These are phyloP conservation scores for Blastocystis sp. DNA, from an alignment of 352 stramenopile species.

Conservation along the genomic window DNA sequence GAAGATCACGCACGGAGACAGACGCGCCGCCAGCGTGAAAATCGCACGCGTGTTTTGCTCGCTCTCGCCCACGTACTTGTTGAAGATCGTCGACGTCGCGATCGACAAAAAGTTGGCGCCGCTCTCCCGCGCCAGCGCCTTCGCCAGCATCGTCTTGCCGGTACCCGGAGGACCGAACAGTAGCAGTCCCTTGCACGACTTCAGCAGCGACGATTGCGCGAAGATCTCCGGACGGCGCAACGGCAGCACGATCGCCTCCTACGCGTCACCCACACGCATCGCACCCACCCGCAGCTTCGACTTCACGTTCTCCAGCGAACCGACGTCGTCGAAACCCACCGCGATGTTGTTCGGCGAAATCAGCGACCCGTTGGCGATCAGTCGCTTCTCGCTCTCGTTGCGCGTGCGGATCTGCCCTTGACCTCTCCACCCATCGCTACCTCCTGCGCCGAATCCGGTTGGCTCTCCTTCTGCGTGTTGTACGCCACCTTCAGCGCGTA, in stretches of 20 bases:
- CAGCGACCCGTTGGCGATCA: constrained; percentile 65
- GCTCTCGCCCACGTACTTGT: constrained; percentile 72
- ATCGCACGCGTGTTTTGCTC: constrained; percentile 80
- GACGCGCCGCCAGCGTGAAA: constrained; percentile 72
- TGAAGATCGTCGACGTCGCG: constrained; percentile 74
- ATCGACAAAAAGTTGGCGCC: constrained; percentile 75
- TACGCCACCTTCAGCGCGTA: constrained; percentile 15
- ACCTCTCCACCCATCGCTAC: background rate
- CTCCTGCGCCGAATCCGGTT: constrained; percentile 19
- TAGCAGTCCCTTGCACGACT: constrained; percentile 75
- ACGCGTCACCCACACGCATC: background rate
- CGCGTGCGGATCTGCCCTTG: background rate
- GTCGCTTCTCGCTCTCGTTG: constrained; percentile 70
- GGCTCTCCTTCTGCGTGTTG: constrained; percentile 21
- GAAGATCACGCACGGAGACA: constrained; percentile 90
- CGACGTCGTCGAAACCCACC: constrained; percentile 79
- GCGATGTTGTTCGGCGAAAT: constrained; percentile 71
- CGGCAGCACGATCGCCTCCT: constrained; percentile 55
- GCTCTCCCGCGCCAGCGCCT: constrained; percentile 76
- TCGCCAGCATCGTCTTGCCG: constrained; percentile 77
- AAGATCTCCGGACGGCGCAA: constrained; percentile 54
- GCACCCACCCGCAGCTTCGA: constrained; percentile 64
- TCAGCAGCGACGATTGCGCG: constrained; percentile 71
- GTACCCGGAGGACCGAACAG: constrained; percentile 69
- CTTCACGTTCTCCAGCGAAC: constrained; percentile 72